phyloP scores from a whole-genome alignment of 2,329 filamentous ascomycete genomes.

The Phoma sp. region DNA sequence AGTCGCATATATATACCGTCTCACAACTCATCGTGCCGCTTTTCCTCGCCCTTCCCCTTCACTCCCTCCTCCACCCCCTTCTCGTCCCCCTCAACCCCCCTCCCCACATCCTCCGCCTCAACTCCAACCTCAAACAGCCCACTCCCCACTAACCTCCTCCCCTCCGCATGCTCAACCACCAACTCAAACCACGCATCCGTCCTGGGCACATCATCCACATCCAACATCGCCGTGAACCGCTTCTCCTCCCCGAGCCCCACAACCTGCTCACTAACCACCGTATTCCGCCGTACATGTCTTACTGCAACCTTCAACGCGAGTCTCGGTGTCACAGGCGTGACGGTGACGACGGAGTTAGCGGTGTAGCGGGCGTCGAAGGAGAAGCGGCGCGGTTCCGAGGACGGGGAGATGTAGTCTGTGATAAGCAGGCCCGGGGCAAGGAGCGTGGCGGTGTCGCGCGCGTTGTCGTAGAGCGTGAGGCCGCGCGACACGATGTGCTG shows the following conservation, averaged over 20 bases:
- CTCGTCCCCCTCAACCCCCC: background rate
- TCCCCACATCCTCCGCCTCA: constrained; percentile 17
- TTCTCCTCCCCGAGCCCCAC: constrained; percentile 24
- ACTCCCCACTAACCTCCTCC: constrained; percentile 19
- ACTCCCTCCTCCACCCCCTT: constrained; percentile 2
- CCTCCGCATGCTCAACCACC: constrained; percentile 25
- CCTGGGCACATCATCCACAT: constrained; percentile 25
- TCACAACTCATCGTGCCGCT: too few species aligned
- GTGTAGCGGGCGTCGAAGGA: constrained; percentile 26
- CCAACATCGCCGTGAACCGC: constrained; percentile 23
- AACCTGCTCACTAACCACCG: constrained; percentile 21
- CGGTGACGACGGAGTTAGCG: constrained; percentile 22
- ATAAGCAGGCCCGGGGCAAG: constrained; percentile 26
- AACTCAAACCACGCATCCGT: constrained; percentile 34
- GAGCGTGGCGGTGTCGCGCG: constrained; percentile 28
- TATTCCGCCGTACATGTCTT: constrained; percentile 26
- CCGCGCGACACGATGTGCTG: constrained; percentile 29
- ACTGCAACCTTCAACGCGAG: constrained; percentile 22
- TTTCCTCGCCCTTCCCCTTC: too few species aligned
- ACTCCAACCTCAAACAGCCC: constrained; percentile 32
- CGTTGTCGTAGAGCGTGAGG: constrained; percentile 31
- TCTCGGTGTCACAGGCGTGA: constrained; percentile 22
- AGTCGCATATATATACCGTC: too few species aligned
- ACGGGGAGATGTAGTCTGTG: constrained; percentile 25
- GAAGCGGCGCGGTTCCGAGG: constrained; percentile 25